Conservation (phyloP, 148 eudicot species). For the Rhododendron vialii region DNA sequence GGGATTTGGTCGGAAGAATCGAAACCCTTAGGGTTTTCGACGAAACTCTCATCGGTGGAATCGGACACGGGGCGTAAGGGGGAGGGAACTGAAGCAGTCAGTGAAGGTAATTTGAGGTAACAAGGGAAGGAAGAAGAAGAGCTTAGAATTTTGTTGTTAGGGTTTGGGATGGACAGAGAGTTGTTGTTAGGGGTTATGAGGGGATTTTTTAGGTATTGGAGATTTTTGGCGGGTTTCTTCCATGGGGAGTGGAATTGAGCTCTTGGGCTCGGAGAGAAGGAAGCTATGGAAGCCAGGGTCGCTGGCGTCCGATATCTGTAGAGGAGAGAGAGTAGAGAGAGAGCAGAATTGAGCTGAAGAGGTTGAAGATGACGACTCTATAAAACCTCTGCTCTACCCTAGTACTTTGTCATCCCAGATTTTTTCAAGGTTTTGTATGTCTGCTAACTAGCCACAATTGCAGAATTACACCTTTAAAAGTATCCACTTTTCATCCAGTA, state of each 20-base stretch:
- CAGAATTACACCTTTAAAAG: background rate
- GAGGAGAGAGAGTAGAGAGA: background rate
- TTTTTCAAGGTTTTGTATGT: background rate
- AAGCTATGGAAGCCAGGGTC: slow-evolving; percentile 57
- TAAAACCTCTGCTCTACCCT: slow-evolving; percentile 1
- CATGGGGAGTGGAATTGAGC: slow-evolving; percentile 36
- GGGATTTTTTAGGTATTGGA: slow-evolving; percentile 15
- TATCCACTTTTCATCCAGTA: background rate
- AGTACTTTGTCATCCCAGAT: background rate
- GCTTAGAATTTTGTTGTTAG: slow-evolving; percentile 13
- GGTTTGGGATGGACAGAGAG: slow-evolving; percentile 29
- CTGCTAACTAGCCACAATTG: background rate
- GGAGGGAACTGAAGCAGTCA: slow-evolving; percentile 29
- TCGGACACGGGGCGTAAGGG: slow-evolving; percentile 47
- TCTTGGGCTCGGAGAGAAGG: slow-evolving; percentile 55
- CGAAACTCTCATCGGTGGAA: slow-evolving; percentile 49
- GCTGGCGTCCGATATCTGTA: background rate
- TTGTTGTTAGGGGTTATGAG: slow-evolving; percentile 16
- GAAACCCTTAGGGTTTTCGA: slow-evolving; percentile 21
- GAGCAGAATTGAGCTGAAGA: background rate
- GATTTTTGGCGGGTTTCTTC: background rate
- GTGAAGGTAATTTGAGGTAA: slow-evolving; percentile 43
- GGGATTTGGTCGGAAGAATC: background rate
- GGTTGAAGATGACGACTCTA: background rate
- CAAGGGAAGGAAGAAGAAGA: slow-evolving; percentile 51